Base-by-base conservation (phyloP, 768 basidiomycete species). In the Dioszegia aurantiaca region DNA sequence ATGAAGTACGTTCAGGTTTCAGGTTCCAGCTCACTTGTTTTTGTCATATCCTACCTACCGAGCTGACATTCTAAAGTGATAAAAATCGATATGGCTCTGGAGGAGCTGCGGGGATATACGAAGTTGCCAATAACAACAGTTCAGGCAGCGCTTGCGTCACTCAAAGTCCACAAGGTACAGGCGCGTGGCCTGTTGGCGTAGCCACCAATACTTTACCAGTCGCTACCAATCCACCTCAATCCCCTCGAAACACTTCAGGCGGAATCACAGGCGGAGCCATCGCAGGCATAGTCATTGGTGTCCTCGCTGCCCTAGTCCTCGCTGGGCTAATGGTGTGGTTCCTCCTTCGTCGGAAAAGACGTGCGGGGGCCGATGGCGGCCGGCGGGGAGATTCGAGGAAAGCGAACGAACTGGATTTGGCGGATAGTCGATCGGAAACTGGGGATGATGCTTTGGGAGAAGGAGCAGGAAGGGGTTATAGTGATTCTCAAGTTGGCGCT, bases 1-100 rank as follows among this genome's bases (percentile, higher is more conserved):
- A 68, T 70, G 65, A 73, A 70, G 71, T 73, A 56, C 70, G 71
- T 73, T 16, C n/a, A n/a, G n/a, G n/a, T n/a, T n/a, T n/a, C n/a
- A n/a, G n/a, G n/a, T n/a, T n/a, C n/a, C n/a, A n/a, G n/a, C n/a
- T n/a, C n/a, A n/a, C n/a, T n/a, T n/a, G n/a, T n/a, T n/a, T n/a
- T n/a, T n/a, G n/a, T n/a, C n/a, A n/a, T n/a, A n/a, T n/a, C n/a
- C n/a, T n/a, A n/a, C n/a, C n/a, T n/a, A n/a, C n/a, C n/a, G n/a
- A 17, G 39, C 36, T 31, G 40, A 46, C 27, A 28, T 2, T 44
- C 6, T n/a, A 19, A 23, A 68, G 66, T 31, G 55, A 59, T 26
- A 60, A 44, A 19, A 53, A 58, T 23, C 62, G 63, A 11, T 68
- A 66, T 49, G 71, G 71, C 9, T 28, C 52, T 41, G 71, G 71